Evolutionary conservation across 2,329 filamentous ascomycete species (phyloP).

Genomic region (Fusarium sp.): DNA sequence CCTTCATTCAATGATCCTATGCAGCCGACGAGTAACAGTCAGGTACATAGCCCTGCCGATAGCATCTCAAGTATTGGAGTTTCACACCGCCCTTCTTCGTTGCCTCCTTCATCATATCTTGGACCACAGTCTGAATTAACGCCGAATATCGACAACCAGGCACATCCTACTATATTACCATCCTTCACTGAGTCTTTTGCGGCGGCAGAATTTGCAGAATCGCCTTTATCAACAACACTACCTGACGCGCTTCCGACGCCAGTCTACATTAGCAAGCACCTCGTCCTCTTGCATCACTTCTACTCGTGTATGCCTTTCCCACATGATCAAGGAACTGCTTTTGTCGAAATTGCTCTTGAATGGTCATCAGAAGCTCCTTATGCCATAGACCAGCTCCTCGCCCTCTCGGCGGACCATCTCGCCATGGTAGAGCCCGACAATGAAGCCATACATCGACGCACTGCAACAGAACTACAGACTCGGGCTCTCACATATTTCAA

Average conservation of each 20-base stretch:
- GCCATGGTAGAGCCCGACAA: constrained; percentile 38
- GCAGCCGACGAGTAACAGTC: constrained; percentile 12
- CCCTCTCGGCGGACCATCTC: constrained; percentile 57
- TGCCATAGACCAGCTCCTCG: constrained; percentile 60
- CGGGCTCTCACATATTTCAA: constrained; percentile 56
- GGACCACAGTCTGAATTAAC: constrained; percentile 12
- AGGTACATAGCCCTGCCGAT: constrained; percentile 39
- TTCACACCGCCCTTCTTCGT: constrained; percentile 17
- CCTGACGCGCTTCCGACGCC: constrained; percentile 30
- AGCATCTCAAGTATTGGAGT: constrained; percentile 34
- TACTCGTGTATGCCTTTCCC: constrained; percentile 43
- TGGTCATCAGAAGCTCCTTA: constrained; percentile 54
- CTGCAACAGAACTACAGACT: constrained; percentile 59
- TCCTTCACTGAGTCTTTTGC: constrained; percentile 39
- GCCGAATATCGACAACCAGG: constrained; percentile 8
- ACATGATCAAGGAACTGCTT: constrained; percentile 33
- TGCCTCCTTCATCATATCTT: constrained; percentile 31
- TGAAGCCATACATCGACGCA: constrained; percentile 42
- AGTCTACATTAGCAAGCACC: constrained; percentile 53
- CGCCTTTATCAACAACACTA: constrained; percentile 16
- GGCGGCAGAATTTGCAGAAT: constrained; percentile 25
- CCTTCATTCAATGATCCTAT: constrained; percentile 9
- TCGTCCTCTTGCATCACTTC: constrained; percentile 55
- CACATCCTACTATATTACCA: constrained; percentile 35
- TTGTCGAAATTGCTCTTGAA: constrained; percentile 49